Conservation (phyloP, 371 early-diverging fungal genomes). For the Phascolomyces articulosus region DNA sequence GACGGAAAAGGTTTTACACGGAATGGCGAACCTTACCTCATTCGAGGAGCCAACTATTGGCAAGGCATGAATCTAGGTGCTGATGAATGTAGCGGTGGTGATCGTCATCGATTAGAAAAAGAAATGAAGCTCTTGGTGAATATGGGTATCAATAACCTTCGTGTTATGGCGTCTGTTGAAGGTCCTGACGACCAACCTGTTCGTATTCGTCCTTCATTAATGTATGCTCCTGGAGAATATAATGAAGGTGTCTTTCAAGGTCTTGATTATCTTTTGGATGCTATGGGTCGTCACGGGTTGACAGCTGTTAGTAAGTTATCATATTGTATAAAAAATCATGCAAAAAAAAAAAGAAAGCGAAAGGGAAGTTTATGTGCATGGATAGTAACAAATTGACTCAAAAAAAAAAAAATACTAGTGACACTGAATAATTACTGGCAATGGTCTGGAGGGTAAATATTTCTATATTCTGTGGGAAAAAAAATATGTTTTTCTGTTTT, state of each 20-base stretch:
- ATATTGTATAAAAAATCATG: not conserved
- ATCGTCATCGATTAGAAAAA: constrained; percentile 48
- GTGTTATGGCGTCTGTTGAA: constrained; percentile 68
- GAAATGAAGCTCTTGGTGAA: constrained; percentile 53
- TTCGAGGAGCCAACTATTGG: constrained; percentile 74
- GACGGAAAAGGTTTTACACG: constrained; percentile 27
- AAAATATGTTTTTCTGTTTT: constrained; percentile 28
- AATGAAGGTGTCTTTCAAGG: constrained; percentile 54
- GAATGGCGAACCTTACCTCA: constrained; percentile 31
- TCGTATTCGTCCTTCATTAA: constrained; percentile 63
- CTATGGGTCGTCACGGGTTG: constrained; percentile 49
- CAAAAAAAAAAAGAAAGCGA: no score
- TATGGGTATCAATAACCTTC: constrained; percentile 62
- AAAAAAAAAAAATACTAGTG: no score
- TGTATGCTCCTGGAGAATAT: constrained; percentile 57
- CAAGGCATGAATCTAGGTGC: constrained; percentile 74
- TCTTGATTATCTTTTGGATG: constrained; percentile 55
- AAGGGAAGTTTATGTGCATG: no score
- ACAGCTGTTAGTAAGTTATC: constrained; percentile 50
- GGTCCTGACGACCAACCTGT: constrained; percentile 66
- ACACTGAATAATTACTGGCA: constrained; percentile 65
- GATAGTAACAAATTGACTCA: no score
- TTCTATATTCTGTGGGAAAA: not conserved
- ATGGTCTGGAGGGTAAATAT: constrained; percentile 62
- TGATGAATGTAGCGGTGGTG: constrained; percentile 35